Evolutionary conservation across 2,329 filamentous ascomycete genomes (phyloP).

Genomic region (Tolypocladium ophioglossoides): DNA sequence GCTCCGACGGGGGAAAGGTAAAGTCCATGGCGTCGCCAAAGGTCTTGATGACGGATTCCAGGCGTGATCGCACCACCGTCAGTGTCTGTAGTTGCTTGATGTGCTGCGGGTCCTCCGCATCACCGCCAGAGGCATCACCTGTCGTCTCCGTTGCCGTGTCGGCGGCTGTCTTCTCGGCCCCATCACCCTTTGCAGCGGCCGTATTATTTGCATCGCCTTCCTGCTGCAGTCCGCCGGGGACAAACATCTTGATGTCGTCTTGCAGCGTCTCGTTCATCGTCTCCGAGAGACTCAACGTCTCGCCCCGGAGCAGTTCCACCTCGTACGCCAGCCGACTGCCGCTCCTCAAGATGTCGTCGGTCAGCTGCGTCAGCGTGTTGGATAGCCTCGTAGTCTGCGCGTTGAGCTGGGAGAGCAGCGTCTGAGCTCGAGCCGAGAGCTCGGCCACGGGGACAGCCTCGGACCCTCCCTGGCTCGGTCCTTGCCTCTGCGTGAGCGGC

Average conservation of each 20-base stretch:
- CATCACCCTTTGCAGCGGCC: conserved; percentile 3
- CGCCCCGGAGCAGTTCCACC: conserved; percentile 84
- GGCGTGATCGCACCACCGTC: conserved; percentile 67
- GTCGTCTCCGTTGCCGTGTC: conserved; percentile 11
- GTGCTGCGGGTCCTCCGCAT: conserved; percentile 47
- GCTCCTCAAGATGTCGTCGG: conserved; percentile 87
- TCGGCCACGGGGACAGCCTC: conserved; percentile 55
- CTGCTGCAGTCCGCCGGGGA: conserved; percentile 39
- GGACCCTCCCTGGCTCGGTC: conserved; percentile 10
- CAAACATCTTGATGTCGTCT: conserved; percentile 62
- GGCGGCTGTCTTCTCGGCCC: conserved; percentile 8
- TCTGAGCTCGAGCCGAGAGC: conserved; percentile 70
- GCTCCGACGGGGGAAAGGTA: conserved; percentile 77
- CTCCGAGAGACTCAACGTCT: conserved; percentile 72
- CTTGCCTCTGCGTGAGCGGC: conserved; percentile 41
- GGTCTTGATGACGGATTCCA: conserved; percentile 80
- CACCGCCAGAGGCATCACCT: conserved; percentile 4
- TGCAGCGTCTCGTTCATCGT: conserved; percentile 62
- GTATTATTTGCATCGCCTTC: conserved; percentile 13
- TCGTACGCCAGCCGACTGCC: conserved; percentile 86
- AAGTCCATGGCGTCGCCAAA: conserved; percentile 97
- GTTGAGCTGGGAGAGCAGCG: conserved; percentile 77
- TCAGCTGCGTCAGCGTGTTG: conserved; percentile 73
- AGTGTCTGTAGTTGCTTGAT: conserved; percentile 74
- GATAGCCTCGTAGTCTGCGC: conserved; percentile 79